These are phyloP conservation scores for Monilinia aucupariae DNA, from an alignment of 2,329 filamentous ascomycete genomes.

Conservation along the genomic window DNA sequence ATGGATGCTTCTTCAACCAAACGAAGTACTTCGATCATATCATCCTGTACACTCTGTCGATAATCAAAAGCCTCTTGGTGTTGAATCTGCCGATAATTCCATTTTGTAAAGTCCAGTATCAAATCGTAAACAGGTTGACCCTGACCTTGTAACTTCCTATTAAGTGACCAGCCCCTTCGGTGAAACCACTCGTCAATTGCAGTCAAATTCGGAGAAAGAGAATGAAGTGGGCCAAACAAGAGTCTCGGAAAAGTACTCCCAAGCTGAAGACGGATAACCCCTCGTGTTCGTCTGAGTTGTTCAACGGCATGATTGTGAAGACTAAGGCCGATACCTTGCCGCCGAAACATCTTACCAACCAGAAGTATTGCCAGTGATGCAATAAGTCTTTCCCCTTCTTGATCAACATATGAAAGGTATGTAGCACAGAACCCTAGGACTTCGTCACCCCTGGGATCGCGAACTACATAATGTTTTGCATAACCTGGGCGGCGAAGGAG, in stretches of 20 bases:
- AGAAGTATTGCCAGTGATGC: constrained; percentile 52
- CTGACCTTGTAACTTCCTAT: constrained; percentile 41
- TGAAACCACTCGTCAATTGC: constrained; percentile 47
- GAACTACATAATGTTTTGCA: constrained; percentile 52
- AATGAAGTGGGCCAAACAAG: constrained; percentile 47
- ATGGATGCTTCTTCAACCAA: constrained; percentile 47
- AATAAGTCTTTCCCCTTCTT: constrained; percentile 47
- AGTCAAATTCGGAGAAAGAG: constrained; percentile 32
- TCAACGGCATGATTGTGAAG: constrained; percentile 48
- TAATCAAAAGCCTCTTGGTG: constrained; percentile 40
- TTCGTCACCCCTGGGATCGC: constrained; percentile 41
- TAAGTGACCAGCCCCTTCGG: constrained; percentile 49
- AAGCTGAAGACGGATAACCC: constrained; percentile 50
- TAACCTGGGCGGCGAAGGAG: constrained; percentile 52
- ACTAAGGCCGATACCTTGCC: constrained; percentile 47
- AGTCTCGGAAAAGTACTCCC: constrained; percentile 55
- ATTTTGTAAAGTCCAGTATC: constrained; percentile 48
- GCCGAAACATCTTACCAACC: constrained; percentile 44
- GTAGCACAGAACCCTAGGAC: constrained; percentile 56
- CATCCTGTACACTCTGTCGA: constrained; percentile 32
- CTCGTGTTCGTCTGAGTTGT: constrained; percentile 46
- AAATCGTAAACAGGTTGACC: constrained; percentile 50
- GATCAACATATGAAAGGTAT: constrained; percentile 53
- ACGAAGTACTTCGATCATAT: constrained; percentile 44
- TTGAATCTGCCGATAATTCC: constrained; percentile 38